These are phyloP conservation scores for Dichotomopilus funicola DNA, from an alignment of 2,329 filamentous ascomycete species.

Conservation along the genomic window DNA sequence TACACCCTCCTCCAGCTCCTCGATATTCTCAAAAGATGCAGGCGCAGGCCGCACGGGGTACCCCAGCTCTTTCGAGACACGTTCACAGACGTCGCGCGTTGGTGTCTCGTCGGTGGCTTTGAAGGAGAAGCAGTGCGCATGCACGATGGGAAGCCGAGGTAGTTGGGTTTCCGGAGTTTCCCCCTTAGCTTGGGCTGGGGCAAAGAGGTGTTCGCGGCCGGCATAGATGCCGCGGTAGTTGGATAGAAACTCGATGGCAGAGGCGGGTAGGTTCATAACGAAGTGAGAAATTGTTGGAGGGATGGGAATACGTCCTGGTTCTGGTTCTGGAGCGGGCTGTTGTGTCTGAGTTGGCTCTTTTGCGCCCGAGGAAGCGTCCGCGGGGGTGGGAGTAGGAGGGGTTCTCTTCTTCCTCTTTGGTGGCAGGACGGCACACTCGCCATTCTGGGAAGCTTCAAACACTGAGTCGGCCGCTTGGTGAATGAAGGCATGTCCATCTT, in stretches of 20 bases:
- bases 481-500: slow-evolving; percentile 79
- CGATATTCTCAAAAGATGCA: slow-evolving; percentile 29
- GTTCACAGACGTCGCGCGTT: slow-evolving; percentile 56
- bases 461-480: slow-evolving; percentile 57
- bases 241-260: slow-evolving; percentile 74
- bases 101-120: slow-evolving; percentile 70
- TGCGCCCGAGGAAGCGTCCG: neutral
- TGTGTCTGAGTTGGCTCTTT: neutral
- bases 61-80: slow-evolving; percentile 56
- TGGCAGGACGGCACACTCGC: slow-evolving; percentile 50
- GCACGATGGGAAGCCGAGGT: slow-evolving; percentile 68
- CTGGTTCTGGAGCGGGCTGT: slow-evolving; percentile 7
- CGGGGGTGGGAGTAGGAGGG: slow-evolving; percentile 16
- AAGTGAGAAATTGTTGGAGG: slow-evolving; percentile 83
- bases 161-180: slow-evolving; percentile 31
- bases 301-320: slow-evolving; percentile 40
- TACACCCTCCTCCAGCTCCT: slow-evolving; percentile 42
- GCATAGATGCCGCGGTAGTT: slow-evolving; percentile 73
- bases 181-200: slow-evolving; percentile 34
- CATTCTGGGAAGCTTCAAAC: slow-evolving; percentile 42
- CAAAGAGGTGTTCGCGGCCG: slow-evolving; percentile 61
- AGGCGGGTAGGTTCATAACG: slow-evolving; percentile 95
- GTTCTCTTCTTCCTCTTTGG: slow-evolving; percentile 30
- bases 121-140: slow-evolving; percentile 89
- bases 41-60: slow-evolving; percentile 46